Percentiles rank a stretch among this genome's conserved stretches.
phyloP scores from a whole-genome alignment of 768 basidiomycete species.

The Tricholoma bakamatsutake region DNA sequence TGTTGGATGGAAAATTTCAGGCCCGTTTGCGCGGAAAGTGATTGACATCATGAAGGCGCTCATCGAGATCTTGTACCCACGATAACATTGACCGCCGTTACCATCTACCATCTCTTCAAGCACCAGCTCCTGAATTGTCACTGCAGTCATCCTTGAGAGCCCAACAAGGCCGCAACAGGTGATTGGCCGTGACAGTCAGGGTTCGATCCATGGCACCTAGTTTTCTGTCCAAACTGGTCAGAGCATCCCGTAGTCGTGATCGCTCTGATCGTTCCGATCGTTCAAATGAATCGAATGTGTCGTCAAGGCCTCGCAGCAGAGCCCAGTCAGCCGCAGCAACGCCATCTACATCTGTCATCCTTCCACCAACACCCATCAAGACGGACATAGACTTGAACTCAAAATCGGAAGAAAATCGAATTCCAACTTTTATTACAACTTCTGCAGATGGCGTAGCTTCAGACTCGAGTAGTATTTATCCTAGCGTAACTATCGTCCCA shows the following conservation, averaged over 20 bases:
- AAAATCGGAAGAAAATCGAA: conserved; percentile 4
- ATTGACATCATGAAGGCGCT: background rate
- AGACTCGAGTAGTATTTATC: conserved; percentile 29
- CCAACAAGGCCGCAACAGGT: background rate
- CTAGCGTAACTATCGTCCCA: conserved; percentile 40
- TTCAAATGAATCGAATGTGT: conserved; percentile 18
- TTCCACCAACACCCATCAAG: conserved; percentile 2
- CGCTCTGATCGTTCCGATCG: conserved; percentile 28
- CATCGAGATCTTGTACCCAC: background rate
- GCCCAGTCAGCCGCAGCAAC: conserved; percentile 15
- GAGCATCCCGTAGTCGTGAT: conserved; percentile 22
- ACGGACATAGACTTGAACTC: background rate
- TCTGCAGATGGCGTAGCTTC: conserved; percentile 10
- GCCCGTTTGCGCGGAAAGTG: too few relatives aligned
- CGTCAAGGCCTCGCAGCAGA: conserved; percentile 16
- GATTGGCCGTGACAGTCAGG: background rate
- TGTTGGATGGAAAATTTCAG: too few relatives aligned
- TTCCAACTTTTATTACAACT: conserved; percentile 20
- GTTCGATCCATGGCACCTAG: conserved; percentile 28
- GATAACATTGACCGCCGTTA: background rate
- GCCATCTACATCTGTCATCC: conserved; percentile 7
- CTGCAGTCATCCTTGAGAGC: background rate
- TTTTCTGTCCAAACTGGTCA: conserved; percentile 35
- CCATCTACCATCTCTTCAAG: background rate
- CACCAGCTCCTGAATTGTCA: background rate